These are phyloP conservation scores for Lactarius hatsudake DNA, from an alignment of 768 basidiomycete genomes.

Conservation along the genomic window DNA sequence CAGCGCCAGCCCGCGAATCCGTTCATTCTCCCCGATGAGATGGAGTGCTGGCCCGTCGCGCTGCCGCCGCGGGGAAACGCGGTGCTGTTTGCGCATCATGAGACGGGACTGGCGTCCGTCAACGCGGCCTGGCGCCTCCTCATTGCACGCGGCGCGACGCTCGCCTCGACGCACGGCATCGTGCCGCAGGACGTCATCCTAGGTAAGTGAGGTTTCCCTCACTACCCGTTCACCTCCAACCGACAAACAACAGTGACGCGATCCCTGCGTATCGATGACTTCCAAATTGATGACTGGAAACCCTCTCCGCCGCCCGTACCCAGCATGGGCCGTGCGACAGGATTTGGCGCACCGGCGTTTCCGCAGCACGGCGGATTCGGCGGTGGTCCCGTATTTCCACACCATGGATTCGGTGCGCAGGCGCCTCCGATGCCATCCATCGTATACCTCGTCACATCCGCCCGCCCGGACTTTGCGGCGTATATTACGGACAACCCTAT, in stretches of 20 bases:
- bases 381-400: conserved; percentile 1
- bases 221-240: not conserved
- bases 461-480: conserved; percentile 10
- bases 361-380: conserved; percentile 10
- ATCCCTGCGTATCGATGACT: conserved; percentile 14
- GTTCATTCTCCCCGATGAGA: conserved; percentile 12
- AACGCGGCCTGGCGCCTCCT: conserved; percentile 24
- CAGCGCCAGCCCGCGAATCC: conserved; percentile 17
- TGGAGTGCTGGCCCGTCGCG: conserved; percentile 26
- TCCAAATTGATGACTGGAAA: conserved; percentile 23
- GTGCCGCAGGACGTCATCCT: conserved; percentile 22
- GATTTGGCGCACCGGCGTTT: not conserved
- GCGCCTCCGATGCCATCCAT: conserved; percentile 12
- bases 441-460: conserved; percentile 27
- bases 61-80: conserved; percentile 18
- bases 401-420: conserved; percentile 11
- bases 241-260: conserved; percentile 15
- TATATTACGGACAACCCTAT: conserved; percentile 27
- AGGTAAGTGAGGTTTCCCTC: not conserved
- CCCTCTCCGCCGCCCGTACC: not conserved
- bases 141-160: conserved; percentile 8
- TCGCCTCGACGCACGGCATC: conserved; percentile 20
- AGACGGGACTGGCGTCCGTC: conserved; percentile 16
- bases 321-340: not conserved
- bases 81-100: conserved; percentile 18